A percentile compares a stretch with the other conserved stretches of the same genome.
Evolutionary conservation across 2,329 filamentous ascomycete genomes (phyloP).

Genomic region (Acrodontium crateriforme): DNA sequence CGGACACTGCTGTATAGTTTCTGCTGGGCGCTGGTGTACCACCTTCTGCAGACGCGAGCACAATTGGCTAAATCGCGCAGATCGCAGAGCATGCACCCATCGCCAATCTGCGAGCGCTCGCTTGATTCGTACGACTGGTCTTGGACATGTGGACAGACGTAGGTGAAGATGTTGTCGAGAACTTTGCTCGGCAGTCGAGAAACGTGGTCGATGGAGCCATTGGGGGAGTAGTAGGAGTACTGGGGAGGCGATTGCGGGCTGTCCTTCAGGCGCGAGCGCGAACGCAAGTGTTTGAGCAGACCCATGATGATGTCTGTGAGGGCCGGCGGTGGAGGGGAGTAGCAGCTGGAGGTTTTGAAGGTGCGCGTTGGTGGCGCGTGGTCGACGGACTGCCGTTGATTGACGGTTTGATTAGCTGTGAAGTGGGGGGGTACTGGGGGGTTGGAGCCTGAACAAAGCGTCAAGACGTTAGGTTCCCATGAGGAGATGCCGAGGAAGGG

Average conservation of each 20-base stretch:
- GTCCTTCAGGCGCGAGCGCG: conserved; percentile 28
- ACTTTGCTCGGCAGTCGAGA: conserved; percentile 50
- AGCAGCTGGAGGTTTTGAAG: background rate
- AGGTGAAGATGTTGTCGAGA: conserved; percentile 62
- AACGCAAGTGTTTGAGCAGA: conserved; percentile 36
- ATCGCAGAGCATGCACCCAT: conserved; percentile 87
- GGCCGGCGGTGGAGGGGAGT: too few relatives aligned
- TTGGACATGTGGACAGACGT: conserved; percentile 67
- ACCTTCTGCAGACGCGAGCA: conserved; percentile 57
- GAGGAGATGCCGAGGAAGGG: too few relatives aligned
- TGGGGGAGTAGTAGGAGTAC: conserved; percentile 11
- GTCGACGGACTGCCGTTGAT: background rate
- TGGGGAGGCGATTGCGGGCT: conserved; percentile 18
- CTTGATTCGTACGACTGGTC: conserved; percentile 71
- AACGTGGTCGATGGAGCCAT: conserved; percentile 26
- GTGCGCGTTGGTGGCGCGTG: background rate
- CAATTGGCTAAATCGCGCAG: conserved; percentile 76
- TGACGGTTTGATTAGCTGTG: background rate
- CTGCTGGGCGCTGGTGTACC: conserved; percentile 46
- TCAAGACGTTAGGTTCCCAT: too few relatives aligned
- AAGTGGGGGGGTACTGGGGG: background rate
- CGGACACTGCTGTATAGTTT: conserved; percentile 69
- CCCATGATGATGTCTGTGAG: conserved; percentile 34
- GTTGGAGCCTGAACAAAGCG: background rate
- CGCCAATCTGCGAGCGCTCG: conserved; percentile 63